Conservation (phyloP, 148 eudicot species). For the Fagopyrum homotropicum region DNA sequence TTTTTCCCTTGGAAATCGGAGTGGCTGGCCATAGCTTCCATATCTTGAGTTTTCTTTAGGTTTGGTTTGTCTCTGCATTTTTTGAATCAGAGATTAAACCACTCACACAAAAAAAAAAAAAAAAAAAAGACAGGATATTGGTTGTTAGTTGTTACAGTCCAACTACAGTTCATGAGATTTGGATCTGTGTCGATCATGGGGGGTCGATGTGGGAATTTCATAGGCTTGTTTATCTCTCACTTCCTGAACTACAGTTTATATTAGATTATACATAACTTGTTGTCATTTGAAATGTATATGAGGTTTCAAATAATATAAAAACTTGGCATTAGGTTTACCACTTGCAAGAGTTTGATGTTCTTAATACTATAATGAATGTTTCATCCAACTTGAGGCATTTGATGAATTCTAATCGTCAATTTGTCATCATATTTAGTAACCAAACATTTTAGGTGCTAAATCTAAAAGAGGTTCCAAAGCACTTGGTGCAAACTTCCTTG, state of each 20-base stretch:
- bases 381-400: background rate
- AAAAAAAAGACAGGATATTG: background rate
- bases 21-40: background rate
- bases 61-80: slow-evolving; percentile 10
- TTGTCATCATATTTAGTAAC: background rate
- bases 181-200: background rate
- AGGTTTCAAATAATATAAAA: slow-evolving; percentile 5
- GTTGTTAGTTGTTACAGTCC: slow-evolving; percentile 8
- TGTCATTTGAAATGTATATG: slow-evolving; percentile 2
- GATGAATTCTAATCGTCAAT: background rate
- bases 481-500: slow-evolving; percentile 15
- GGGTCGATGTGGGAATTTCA: background rate
- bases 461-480: slow-evolving; percentile 14
- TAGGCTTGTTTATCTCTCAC: slow-evolving; percentile 4
- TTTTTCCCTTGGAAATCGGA: background rate
- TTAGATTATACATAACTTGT: background rate
- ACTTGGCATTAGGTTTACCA: background rate
- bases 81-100: slow-evolving; percentile 5
- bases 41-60: background rate
- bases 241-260: background rate
- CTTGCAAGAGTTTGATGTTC: background rate
- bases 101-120: no score
- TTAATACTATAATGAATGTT: background rate
- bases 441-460: background rate
- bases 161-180: background rate